Evolutionary conservation across 805 yeast species (phyloP).

Genomic region (Saturnispora diversa): DNA sequence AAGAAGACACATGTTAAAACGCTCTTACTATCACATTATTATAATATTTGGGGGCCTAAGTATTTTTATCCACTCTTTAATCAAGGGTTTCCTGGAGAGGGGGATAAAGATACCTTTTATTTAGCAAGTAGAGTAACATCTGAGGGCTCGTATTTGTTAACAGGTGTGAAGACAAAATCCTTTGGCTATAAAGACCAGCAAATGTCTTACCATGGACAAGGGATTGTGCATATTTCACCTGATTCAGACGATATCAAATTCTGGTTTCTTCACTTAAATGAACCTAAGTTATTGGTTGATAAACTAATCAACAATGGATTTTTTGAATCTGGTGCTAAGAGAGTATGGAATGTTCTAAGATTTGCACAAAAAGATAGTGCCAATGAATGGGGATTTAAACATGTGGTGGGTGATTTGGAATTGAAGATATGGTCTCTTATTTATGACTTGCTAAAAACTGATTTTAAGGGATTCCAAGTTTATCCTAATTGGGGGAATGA

Average conservation of each 20-base stretch:
- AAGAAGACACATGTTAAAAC: slow-evolving; percentile 53
- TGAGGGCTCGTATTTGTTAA: slow-evolving; percentile 23
- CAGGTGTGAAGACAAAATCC: slow-evolving; percentile 26
- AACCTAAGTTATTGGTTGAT: slow-evolving; percentile 26
- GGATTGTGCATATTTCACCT: slow-evolving; percentile 28
- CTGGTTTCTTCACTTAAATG: slow-evolving; percentile 28
- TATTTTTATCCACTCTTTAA: slow-evolving; percentile 61
- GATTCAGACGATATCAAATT: slow-evolving; percentile 16
- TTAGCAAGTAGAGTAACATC: slow-evolving; percentile 50
- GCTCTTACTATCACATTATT: slow-evolving; percentile 50
- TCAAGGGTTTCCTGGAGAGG: slow-evolving; percentile 72
- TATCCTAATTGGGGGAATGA: slow-evolving; percentile 23
- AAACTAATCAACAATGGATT: slow-evolving; percentile 17
- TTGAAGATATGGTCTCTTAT: slow-evolving; percentile 23
- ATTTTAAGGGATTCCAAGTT: slow-evolving; percentile 24
- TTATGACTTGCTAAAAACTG: slow-evolving; percentile 18
- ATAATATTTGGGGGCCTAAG: slow-evolving; percentile 58
- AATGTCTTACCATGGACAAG: slow-evolving; percentile 25
- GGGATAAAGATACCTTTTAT: slow-evolving; percentile 71
- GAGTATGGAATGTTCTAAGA: slow-evolving; percentile 25
- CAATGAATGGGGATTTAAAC: slow-evolving; percentile 18
- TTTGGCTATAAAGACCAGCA: slow-evolving; percentile 25
- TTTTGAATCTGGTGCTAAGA: slow-evolving; percentile 17
- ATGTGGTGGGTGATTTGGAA: slow-evolving; percentile 21
- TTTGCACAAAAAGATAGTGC: slow-evolving; percentile 25